These are phyloP conservation scores for Fusarium burgessii DNA, from an alignment of 2,329 filamentous ascomycete species.

Conservation along the genomic window DNA sequence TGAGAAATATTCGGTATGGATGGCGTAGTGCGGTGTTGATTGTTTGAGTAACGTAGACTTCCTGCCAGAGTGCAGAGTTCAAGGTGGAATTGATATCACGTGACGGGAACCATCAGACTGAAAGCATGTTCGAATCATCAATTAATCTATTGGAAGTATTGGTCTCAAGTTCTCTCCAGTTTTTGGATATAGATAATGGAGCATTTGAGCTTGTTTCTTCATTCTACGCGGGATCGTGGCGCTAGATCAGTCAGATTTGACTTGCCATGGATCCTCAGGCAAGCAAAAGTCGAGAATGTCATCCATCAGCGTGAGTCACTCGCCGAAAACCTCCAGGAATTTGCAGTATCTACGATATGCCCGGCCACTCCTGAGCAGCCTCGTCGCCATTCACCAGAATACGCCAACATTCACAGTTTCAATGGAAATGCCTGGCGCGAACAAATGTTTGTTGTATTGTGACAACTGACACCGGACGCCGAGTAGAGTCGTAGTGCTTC, in stretches of 20 bases:
- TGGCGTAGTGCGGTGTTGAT: not conserved
- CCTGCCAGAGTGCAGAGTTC: slow-evolving; percentile 9
- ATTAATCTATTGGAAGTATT: not conserved
- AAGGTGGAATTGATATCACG: slow-evolving; percentile 32
- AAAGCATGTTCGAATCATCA: not conserved
- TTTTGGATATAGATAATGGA: not conserved
- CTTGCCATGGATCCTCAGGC: slow-evolving; percentile 26
- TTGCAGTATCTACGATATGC: slow-evolving; percentile 18
- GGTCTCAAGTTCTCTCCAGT: not conserved
- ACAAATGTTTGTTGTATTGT: slow-evolving; percentile 55
- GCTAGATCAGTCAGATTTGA: not conserved
- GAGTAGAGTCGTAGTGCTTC: slow-evolving; percentile 54
- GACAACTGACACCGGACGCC: slow-evolving; percentile 59
- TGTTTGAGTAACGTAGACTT: not conserved
- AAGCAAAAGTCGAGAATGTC: slow-evolving; percentile 23
- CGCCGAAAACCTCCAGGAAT: slow-evolving; percentile 14
- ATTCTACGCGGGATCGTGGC: not conserved
- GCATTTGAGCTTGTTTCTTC: not conserved
- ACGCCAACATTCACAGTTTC: slow-evolving; percentile 29
- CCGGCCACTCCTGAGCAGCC: not conserved
- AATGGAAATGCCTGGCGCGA: slow-evolving; percentile 35
- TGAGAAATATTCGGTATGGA: not conserved
- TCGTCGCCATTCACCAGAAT: not conserved
- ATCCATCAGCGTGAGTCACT: slow-evolving; percentile 42
- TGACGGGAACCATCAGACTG: not conserved